A percentile compares a stretch with the other conserved stretches of the same genome.
These are phyloP conservation scores for Veloboletus limbatus DNA, from an alignment of 1,284 basidiomycete genomes.

Conservation along the genomic window DNA sequence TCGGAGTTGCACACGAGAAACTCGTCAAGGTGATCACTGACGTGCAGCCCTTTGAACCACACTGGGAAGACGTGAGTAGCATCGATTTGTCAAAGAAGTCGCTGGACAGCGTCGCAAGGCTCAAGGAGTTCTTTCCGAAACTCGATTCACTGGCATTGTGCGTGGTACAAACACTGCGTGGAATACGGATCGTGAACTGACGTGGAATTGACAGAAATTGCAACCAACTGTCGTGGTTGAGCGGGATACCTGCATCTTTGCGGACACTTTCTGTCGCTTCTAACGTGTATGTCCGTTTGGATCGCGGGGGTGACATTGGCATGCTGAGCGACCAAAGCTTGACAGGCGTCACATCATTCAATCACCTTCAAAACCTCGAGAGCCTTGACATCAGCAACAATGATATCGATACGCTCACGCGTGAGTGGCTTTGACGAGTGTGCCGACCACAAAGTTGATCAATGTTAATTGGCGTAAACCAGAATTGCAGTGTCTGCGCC, in stretches of 20 bases:
- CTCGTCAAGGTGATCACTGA: conserved; percentile 94
- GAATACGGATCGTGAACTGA: conserved; percentile 14
- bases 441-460: conserved; percentile 1
- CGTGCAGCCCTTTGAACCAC: conserved; percentile 90
- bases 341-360: conserved; percentile 85
- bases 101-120: conserved; percentile 84
- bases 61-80: conserved; percentile 81
- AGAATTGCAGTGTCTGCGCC: conserved; percentile 84
- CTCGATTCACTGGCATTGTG: conserved; percentile 82
- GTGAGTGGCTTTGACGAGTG: conserved; percentile 60
- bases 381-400: conserved; percentile 91
- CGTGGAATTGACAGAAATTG: conserved; percentile 53
- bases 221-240: conserved; percentile 85
- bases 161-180: conserved; percentile 34
- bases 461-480: conserved; percentile 11
- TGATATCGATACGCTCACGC: conserved; percentile 80
- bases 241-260: conserved; percentile 76
- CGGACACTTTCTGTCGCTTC: conserved; percentile 79
- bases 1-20: conserved; percentile 86
- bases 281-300: conserved; percentile 57
- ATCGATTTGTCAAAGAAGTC: conserved; percentile 81
- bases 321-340: conserved; percentile 47
- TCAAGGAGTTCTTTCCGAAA: conserved; percentile 92
- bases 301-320: conserved; percentile 13
- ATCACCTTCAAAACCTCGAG: conserved; percentile 84